Evolutionary conservation across 2,329 filamentous ascomycete genomes (phyloP), one percentile per base, ranked within the genome.

Genomic region (Ilyonectria mors-panacis): DNA sequence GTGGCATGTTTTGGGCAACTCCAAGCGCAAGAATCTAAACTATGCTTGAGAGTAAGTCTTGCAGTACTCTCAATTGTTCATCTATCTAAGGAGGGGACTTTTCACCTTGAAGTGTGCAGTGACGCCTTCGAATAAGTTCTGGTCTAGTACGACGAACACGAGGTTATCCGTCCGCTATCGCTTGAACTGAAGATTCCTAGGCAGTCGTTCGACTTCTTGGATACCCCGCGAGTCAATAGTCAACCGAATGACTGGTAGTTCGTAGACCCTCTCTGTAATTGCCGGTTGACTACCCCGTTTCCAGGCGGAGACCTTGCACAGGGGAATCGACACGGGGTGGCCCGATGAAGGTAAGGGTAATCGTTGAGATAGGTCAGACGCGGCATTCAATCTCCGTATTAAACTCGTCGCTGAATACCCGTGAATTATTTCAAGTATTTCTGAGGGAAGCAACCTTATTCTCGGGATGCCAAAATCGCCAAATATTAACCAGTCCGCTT

Each of bases 191-290:
- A 57, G 66, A 51, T 26, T 33, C 21, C 21, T 10, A 26, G 61
- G 33, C 35, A 70, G 59, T 42, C 59, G 64, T 54, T 68, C 44
- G 15, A 70, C 54, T 30, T 62, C 33, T 48, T 23, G 47, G 17
- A 70, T 68, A 33, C 65, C 68, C 53, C 51, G 37, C n/a, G 62
- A 61, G 50, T 66, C 65, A 61, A 70, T 70, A 28, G 68, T 70
- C 21, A 70, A 59, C 26, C 62, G 62, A 26, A 66, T 42, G 17
- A 67, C 37, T 26, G 50, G 62, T 19, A 64, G 55, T 15, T 42
- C 1, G 35, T 63, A 4, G 7, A 17, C 33, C 15, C 3, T 53
- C 30, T 65, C 50, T 50, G 45, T 33, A n/a, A 35, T 66, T 50
- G n/a, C 7, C 6, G 64, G 60, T 13, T 42, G 59, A 23, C 45